phyloP scores from a whole-genome alignment of 2,329 filamentous ascomycete species.

The Xylariaceae sp. region DNA sequence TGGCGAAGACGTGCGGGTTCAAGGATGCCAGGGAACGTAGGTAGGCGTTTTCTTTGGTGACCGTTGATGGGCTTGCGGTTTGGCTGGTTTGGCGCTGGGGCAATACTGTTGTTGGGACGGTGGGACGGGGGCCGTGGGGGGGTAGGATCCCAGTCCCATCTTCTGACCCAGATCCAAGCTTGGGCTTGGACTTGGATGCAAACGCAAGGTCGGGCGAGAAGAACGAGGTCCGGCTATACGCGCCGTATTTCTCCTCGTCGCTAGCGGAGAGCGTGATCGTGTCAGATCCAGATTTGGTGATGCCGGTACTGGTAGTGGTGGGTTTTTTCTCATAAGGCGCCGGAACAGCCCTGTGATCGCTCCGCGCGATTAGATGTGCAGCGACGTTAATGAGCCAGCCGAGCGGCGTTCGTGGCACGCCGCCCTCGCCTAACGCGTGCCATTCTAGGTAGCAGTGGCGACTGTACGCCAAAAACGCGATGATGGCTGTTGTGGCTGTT shows the following conservation, averaged over 20 bases:
- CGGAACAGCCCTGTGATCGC: constrained; percentile 42
- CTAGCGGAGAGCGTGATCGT: constrained; percentile 15
- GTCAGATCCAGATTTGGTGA: too few species aligned
- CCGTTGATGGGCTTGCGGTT: constrained; percentile 16
- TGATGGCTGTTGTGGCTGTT: constrained; percentile 5
- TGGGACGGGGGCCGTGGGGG: constrained; percentile 36
- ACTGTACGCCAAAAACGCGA: constrained; percentile 32
- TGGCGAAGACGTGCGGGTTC: constrained; percentile 41
- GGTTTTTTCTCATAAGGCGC: constrained; percentile 37
- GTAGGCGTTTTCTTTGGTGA: constrained; percentile 37
- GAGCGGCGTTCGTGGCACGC: constrained; percentile 49
- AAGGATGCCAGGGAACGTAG: constrained; percentile 31
- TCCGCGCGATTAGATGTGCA: constrained; percentile 43
- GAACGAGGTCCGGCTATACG: not conserved
- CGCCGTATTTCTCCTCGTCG: constrained; percentile 16
- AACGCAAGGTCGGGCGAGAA: not conserved
- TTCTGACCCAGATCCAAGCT: too few species aligned
- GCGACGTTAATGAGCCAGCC: constrained; percentile 50
- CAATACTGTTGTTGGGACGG: constrained; percentile 44
- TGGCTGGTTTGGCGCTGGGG: constrained; percentile 49
- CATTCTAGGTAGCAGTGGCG: constrained; percentile 47
- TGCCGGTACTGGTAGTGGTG: constrained; percentile 7
- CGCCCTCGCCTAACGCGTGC: constrained; percentile 52
- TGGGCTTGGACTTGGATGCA: not conserved
- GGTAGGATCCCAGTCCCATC: too few species aligned